Evolutionary conservation across 2,329 filamentous ascomycete genomes (phyloP), one percentile per base, ranked within the genome.

Genomic region (Diaporthe citriasiana): DNA sequence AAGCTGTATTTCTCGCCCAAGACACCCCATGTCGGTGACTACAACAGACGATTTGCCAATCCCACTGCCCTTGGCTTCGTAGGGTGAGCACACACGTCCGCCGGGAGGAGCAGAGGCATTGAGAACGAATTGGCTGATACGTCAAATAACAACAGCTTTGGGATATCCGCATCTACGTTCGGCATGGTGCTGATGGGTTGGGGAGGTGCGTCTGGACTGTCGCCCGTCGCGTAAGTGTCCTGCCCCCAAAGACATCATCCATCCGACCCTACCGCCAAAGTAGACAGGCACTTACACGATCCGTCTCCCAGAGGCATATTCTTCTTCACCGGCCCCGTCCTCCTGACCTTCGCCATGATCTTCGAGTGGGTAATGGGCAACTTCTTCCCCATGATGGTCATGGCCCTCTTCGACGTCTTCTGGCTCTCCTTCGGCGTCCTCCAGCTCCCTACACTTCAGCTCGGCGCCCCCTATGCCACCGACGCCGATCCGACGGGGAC

Each of bases 301-400:
- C 2, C 9, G 0, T 12, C 6, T 22, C 0, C 1, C 73, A 83
- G 82, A 27, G 80, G 82, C 30, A 83, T 83, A 71, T 83, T 83
- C 79, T 82, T 83, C 77, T 83, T 83, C 77, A 77, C 80, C 55
- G 87, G 87, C 0, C 87, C 87, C 1, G 78, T 88, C 17, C 83
- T 89, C 59, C 81, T 88, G 9, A 78, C 84, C 19, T 82, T 87
- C 45, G 81, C 84, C 40, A 84, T 86, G 72, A 84, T 89, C 9
- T 88, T 88, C 75, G 86, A 89, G 75, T 89, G 87, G 86, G 84
- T 89, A 59, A 85, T 86, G 83, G 85, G 84, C 8, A 87, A 87
- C 77, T 87, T 87, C 82, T 85, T 86, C 75, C 81, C 84, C 3
- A 89, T 89, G 87, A 87, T 88, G 83, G 85, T 87, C 0, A 86